Conservation (phyloP, 352 stramenopile genomes). For the Globisporangium apiculatum region DNA sequence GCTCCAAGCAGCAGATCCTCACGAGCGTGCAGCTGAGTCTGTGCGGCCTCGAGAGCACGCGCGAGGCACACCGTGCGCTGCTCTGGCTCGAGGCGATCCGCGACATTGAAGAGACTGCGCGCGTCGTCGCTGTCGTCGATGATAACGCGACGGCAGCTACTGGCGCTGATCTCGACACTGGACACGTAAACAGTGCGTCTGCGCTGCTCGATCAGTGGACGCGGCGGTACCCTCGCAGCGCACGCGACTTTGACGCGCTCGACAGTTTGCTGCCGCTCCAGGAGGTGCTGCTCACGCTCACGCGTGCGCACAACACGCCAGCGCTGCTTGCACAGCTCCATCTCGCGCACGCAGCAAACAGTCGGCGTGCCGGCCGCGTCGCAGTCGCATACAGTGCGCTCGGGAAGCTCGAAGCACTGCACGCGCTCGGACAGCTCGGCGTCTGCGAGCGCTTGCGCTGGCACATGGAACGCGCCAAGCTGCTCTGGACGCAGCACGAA, state of each 20-base stretch:
- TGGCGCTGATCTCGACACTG: background rate
- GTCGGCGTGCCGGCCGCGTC: slow-evolving; percentile 55
- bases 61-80: slow-evolving; percentile 48
- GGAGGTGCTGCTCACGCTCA: slow-evolving; percentile 46
- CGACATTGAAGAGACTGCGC: slow-evolving; percentile 48
- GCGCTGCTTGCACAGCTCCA: slow-evolving; percentile 41
- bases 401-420: slow-evolving; percentile 51
- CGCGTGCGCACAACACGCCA: slow-evolving; percentile 15
- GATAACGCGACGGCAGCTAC: background rate
- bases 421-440: slow-evolving; percentile 22
- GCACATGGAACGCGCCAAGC: slow-evolving; percentile 71
- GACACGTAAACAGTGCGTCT: too few species aligned
- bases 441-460: slow-evolving; percentile 46
- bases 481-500: slow-evolving; percentile 75
- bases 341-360: slow-evolving; percentile 41
- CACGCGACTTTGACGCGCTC: slow-evolving; percentile 45
- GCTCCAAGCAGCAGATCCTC: slow-evolving; percentile 47
- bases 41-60: slow-evolving; percentile 59
- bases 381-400: slow-evolving; percentile 64
- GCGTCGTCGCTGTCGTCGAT: slow-evolving; percentile 6
- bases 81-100: slow-evolving; percentile 50
- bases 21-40: slow-evolving; percentile 49
- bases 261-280: slow-evolving; percentile 58
- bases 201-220: slow-evolving; percentile 39
- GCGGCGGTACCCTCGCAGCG: slow-evolving; percentile 27